Evolutionary conservation across 202 grass and related monocot genomes (phyloP).

Genomic region (Dendrocalamus latiflorus): DNA sequence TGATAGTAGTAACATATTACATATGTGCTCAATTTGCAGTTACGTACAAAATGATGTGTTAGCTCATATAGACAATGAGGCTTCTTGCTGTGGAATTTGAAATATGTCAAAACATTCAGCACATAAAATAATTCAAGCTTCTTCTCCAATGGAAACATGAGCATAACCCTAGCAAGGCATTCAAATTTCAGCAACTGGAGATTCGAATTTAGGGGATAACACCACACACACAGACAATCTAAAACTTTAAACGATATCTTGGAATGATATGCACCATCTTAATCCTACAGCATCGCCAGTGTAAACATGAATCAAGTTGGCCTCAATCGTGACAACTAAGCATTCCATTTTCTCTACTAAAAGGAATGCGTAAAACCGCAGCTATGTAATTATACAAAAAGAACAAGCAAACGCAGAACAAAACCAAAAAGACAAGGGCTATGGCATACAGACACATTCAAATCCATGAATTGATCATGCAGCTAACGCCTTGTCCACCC

Average conservation of each 20-base stretch:
- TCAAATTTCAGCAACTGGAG: not conserved
- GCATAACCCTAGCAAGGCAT: not conserved
- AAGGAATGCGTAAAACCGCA: not conserved
- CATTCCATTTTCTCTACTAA: conserved; percentile 5
- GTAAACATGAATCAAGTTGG: not conserved
- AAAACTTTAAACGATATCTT: conserved; percentile 8
- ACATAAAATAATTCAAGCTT: not conserved
- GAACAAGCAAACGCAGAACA: not conserved
- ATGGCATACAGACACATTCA: conserved; percentile 6
- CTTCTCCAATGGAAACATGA: not conserved
- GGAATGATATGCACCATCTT: not conserved
- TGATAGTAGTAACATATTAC: not conserved
- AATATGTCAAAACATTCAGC: not conserved
- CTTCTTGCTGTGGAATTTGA: not conserved
- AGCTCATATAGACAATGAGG: not conserved
- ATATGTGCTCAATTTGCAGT: not conserved
- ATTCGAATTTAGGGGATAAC: not conserved
- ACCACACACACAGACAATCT: not conserved
- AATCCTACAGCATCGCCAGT: not conserved
- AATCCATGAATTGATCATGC: conserved; percentile 22
- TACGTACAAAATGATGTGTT: not conserved
- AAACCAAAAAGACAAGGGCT: conserved; percentile 11
- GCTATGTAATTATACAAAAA: not conserved
- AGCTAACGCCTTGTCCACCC: conserved; percentile 40
- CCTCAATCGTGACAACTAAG: not conserved